These are phyloP conservation scores for Debaryomycetaceae sp. DNA, from an alignment of 1,139 yeast genomes.

Conservation along the genomic window DNA sequence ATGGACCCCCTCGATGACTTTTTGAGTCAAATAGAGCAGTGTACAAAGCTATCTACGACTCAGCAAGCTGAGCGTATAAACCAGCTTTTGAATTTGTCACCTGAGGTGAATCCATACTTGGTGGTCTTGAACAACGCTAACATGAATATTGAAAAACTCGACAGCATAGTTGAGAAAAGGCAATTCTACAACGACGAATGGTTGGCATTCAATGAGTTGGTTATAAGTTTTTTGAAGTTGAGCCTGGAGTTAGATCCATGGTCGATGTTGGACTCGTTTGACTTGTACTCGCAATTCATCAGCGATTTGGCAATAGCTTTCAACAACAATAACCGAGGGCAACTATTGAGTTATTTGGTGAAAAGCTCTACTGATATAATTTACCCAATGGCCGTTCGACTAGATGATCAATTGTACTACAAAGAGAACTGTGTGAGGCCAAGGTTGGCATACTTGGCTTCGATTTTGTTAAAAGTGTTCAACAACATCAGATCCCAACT, in stretches of 20 bases:
- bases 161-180: conserved; percentile 25
- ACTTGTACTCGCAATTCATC: conserved; percentile 49
- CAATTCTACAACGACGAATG: conserved; percentile 38
- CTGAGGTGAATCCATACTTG: conserved; percentile 10
- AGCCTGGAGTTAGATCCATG: conserved; percentile 59
- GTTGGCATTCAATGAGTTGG: conserved; percentile 51
- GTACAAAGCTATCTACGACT: conserved; percentile 2
- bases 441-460: conserved; percentile 52
- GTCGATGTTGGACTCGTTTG: conserved; percentile 56
- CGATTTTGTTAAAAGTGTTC: conserved; percentile 56
- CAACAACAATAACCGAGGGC: conserved; percentile 50
- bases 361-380: conserved; percentile 37
- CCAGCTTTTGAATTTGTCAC: conserved; percentile 7
- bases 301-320: conserved; percentile 59
- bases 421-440: conserved; percentile 42
- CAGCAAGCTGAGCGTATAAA: conserved; percentile 4
- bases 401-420: conserved; percentile 46
- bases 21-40: conserved; percentile 3
- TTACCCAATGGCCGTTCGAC: conserved; percentile 46
- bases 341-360: conserved; percentile 43
- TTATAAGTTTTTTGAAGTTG: conserved; percentile 48
- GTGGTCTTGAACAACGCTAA: conserved; percentile 8
- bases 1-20: conserved; percentile 6
- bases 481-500: conserved; percentile 61
- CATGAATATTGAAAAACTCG: conserved; percentile 7